These are phyloP conservation scores for Cercophora scortea DNA, from an alignment of 495 filamentous ascomycete genomes.

Conservation along the genomic window DNA sequence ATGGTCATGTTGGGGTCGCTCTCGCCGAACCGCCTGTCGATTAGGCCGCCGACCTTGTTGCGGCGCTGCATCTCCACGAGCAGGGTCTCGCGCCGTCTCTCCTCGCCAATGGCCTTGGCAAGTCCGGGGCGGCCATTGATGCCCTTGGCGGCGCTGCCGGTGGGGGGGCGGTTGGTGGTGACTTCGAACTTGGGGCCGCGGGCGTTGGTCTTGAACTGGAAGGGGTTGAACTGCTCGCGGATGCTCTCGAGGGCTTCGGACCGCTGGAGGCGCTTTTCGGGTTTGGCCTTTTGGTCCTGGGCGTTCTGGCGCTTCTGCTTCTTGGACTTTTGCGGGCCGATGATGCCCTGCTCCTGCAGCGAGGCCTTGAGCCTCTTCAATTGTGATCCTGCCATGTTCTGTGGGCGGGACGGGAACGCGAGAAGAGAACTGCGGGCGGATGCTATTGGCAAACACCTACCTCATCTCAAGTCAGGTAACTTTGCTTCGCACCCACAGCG, in stretches of 20 bases:
- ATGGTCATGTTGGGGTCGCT: constrained; percentile 88
- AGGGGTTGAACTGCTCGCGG: constrained; percentile 93
- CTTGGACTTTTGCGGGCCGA: constrained; percentile 83
- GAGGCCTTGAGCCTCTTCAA: constrained; percentile 91
- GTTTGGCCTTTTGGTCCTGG: constrained; percentile 50
- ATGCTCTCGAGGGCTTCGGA: constrained; percentile 71
- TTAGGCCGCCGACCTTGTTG: constrained; percentile 84
- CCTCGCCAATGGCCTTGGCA: constrained; percentile 78
- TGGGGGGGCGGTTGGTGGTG: constrained; percentile 50
- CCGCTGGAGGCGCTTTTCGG: constrained; percentile 63
- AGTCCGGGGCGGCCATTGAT: constrained; percentile 66
- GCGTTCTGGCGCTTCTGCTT: constrained; percentile 75
- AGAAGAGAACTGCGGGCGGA: no score
- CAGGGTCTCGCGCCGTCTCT: constrained; percentile 73
- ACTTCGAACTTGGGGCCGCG: constrained; percentile 69
- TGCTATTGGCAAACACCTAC: no score
- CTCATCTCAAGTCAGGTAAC: no score
- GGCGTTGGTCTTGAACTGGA: constrained; percentile 72
- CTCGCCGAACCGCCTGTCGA: constrained; percentile 93
- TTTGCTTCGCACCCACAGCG: no score
- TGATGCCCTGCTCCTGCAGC: constrained; percentile 75
- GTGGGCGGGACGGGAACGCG: no score
- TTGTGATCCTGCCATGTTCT: constrained; percentile 90
- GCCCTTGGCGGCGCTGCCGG: constrained; percentile 42
- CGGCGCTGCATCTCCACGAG: constrained; percentile 77